Evolutionary conservation across 2,329 filamentous ascomycete species (phyloP), one percentile per base, ranked within the genome.

Genomic region (Fusarium albidum): DNA sequence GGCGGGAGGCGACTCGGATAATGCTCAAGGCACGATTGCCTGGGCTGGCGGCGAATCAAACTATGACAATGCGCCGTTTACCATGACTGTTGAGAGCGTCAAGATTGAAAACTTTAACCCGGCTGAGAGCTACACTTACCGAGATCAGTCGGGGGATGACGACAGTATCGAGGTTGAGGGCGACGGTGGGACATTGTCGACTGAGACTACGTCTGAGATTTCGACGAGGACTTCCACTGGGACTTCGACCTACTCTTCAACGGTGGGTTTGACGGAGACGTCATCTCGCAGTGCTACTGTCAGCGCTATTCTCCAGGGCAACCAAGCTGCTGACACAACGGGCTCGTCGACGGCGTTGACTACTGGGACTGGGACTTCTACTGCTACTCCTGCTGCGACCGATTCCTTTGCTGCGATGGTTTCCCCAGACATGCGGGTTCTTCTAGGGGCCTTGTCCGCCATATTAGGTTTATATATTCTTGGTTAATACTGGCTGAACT

Each of bases 41-140:
- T 91, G 88, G 88, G 87, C 87, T 38, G 87, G 87, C 40, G 88
- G 88, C 50, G 45, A 71, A 14, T 71, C 72, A 3, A 60, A 72
- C 42, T 75, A 63, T 26, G 25, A 27, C 33, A 59, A 77, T 10
- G 79, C 69, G 0, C 85, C 85, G 5, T 88, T 79, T 71, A 82
- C 79, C 54, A 87, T 87, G 84, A 79, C 77, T 48, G 77, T 88
- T 4, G 52, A 70, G 49, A 69, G 63, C n/a, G 50, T 69, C 43
- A 76, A 82, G 66, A 76, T 76, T 11, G 74, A 85, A 28, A 76
- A 78, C 45, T 47, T 65, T 14, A 70, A 68, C 53, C 68, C 68
- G 2, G 55, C 60, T 3, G 42, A 51, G 26, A 78, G 82, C 46
- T 70, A 70, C 32, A 57, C 63, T 0, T 70, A 69, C 35, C 17